Evolutionary conservation across 1,284 basidiomycete genomes (phyloP).

Genomic region (Erythrobasidium hasegawianum): DNA sequence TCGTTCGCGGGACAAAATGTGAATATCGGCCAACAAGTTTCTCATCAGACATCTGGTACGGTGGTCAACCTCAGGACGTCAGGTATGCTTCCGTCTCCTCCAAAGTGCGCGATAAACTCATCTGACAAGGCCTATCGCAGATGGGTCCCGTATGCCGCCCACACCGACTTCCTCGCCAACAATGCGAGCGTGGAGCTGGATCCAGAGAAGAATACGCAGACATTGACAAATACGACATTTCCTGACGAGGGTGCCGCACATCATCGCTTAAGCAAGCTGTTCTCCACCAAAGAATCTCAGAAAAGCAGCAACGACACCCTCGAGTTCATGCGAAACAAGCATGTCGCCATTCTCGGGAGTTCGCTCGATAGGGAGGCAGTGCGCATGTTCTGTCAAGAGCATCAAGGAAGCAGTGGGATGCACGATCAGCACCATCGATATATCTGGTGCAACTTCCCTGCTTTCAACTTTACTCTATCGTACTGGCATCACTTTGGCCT

Average conservation of each 20-base stretch:
- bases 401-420: conserved; percentile 1
- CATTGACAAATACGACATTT: conserved; percentile 1
- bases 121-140: neutral
- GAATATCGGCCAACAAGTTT: too few species aligned
- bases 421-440: conserved; percentile 16
- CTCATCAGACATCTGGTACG: conserved; percentile 32
- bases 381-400: conserved; percentile 30
- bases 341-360: conserved; percentile 24
- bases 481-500: conserved; percentile 24
- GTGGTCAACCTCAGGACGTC: conserved; percentile 21
- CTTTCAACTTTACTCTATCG: conserved; percentile 25
- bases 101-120: too few species aligned
- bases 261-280: conserved; percentile 22
- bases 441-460: conserved; percentile 19
- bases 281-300: conserved; percentile 4
- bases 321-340: conserved; percentile 26
- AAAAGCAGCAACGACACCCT: neutral
- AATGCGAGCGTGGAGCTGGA: neutral
- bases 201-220: conserved; percentile 11
- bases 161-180: neutral
- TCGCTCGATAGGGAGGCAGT: conserved; percentile 31
- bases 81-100: too few species aligned
- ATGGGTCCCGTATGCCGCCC: conserved; percentile 22
- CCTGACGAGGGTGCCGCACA: neutral
- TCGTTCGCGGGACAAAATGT: too few species aligned